Evolutionary conservation across 1,284 basidiomycete species (phyloP), one percentile per base, ranked within the genome.

Genomic region (Leccinum variabile): DNA sequence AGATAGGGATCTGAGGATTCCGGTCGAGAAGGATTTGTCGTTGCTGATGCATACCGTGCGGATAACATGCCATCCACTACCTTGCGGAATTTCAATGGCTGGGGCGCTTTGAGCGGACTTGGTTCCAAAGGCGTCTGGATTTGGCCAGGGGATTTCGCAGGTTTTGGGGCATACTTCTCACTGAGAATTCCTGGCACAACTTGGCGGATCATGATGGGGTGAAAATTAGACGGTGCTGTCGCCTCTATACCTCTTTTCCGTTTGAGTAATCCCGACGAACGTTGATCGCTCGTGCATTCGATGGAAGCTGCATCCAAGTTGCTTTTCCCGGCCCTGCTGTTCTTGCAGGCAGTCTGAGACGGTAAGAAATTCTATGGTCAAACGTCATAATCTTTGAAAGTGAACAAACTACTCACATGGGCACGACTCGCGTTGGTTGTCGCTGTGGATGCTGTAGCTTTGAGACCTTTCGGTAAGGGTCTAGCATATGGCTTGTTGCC

Each of bases 401-500:
- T 28, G 33, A 50, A 57, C 10, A 22, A n/a, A 57, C 10, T 35
- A 60, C 74, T 65, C 63, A 77, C 73, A 32, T 63, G 39, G 16
- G 55, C 59, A 13, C 54, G 56, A 35, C 35, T 22, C 44, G 28
- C 18, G 41, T 53, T 59, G 30, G 41, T n/a, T 32, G 59, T 35
- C 49, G 39, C 28, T 28, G 32, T 71, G 44, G 59, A 49, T 30
- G 32, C 33, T 5, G 59, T 35, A 52, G 37, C 22, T 28, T 35
- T 71, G 44, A 59, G 59, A 14, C 55, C 60, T 37, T 64, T 65
- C n/a, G 64, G 33, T 22, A 59, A 56, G 41, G 82, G 80, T 64
- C 84, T 79, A 30, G 82, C 76, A 72, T 91, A 91, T 1, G 89
- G 88, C 65, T 90, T 90, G 16, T 74, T 72, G 33, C 84, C 85